These are phyloP conservation scores for Alternaria longipes DNA, from an alignment of 2,329 filamentous ascomycete genomes.

Conservation along the genomic window DNA sequence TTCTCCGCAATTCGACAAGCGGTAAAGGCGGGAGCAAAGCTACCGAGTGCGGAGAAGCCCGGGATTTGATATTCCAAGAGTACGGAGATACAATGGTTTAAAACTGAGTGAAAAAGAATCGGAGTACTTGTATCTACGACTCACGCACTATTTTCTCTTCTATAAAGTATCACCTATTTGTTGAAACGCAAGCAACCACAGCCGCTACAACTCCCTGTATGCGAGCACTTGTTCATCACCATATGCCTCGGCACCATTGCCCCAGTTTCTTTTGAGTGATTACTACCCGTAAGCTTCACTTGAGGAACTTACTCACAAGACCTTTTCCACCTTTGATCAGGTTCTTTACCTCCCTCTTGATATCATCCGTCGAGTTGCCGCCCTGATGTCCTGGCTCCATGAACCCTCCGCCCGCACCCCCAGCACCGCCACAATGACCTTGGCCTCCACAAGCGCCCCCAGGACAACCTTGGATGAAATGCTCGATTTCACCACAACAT, in stretches of 20 bases:
- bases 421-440: conserved; percentile 33
- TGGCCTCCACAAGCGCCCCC: conserved; percentile 37
- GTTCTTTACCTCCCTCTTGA: conserved; percentile 34
- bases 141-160: neutral
- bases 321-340: conserved; percentile 36
- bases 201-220: neutral
- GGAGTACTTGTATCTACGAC: neutral
- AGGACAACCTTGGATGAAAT: conserved; percentile 44
- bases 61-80: neutral
- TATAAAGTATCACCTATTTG: neutral
- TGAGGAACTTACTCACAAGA: conserved; percentile 39
- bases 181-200: neutral
- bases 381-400: conserved; percentile 28
- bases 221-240: no score
- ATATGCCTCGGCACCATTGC: neutral
- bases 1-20: neutral
- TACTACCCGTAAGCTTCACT: conserved; percentile 17
- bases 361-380: conserved; percentile 16
- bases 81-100: neutral
- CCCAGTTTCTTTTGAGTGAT: neutral
- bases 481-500: conserved; percentile 44
- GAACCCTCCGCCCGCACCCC: conserved; percentile 24
- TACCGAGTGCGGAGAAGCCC: neutral
- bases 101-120: neutral
- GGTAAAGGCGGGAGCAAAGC: neutral